phyloP scores from a whole-genome alignment of 2,329 filamentous ascomycete genomes.

The Beauveria sp. region DNA sequence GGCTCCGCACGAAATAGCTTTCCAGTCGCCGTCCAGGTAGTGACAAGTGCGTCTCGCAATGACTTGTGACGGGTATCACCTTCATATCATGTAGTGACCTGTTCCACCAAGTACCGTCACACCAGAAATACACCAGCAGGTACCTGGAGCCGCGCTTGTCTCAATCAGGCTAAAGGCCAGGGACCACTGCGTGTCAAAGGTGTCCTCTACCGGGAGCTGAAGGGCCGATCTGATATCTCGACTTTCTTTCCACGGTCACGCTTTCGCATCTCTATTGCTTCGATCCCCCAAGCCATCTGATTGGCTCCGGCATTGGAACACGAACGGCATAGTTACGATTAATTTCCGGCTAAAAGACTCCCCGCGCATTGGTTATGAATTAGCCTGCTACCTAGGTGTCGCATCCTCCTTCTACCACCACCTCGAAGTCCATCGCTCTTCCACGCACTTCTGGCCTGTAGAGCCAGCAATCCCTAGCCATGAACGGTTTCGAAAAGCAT shows the following conservation, averaged over 20 bases:
- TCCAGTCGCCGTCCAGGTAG: too few species aligned
- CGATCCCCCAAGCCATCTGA: not conserved
- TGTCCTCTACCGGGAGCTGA: not conserved
- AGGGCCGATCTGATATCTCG: not conserved
- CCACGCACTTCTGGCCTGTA: not conserved
- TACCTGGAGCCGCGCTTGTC: not conserved
- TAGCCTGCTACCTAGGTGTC: not conserved
- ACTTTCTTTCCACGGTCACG: not conserved
- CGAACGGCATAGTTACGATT: not conserved
- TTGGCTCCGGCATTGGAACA: not conserved
- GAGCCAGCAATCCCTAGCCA: constrained; percentile 26
- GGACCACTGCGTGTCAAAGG: constrained; percentile 1
- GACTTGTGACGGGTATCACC: too few species aligned
- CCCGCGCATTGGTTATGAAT: not conserved
- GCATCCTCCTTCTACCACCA: not conserved
- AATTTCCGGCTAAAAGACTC: not conserved
- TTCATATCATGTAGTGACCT: not conserved
- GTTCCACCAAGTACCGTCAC: not conserved
- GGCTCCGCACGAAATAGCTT: too few species aligned
- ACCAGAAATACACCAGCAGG: not conserved
- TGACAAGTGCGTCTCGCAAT: too few species aligned
- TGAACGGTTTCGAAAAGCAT: constrained; percentile 73
- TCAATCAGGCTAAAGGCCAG: not conserved
- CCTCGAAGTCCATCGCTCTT: not conserved
- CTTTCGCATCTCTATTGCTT: not conserved